A percentile compares a stretch with the other conserved stretches of the same genome.
Evolutionary conservation across 805 yeast genomes (phyloP).

Genomic region (Tetrapisispora phaffii): DNA sequence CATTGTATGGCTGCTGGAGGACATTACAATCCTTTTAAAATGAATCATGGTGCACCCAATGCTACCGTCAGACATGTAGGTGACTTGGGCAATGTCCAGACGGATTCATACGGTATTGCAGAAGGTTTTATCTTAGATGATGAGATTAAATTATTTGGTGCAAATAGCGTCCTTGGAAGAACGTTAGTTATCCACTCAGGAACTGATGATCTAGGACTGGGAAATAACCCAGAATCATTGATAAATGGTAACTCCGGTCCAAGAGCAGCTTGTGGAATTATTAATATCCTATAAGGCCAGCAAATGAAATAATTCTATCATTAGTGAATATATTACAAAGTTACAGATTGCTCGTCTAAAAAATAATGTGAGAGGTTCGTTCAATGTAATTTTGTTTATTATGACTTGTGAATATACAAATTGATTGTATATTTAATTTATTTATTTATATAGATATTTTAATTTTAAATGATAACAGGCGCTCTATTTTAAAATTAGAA

Average conservation of each 20-base stretch:
- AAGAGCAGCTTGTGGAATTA: conserved; percentile 98
- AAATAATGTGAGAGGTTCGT: not conserved
- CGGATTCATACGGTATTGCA: conserved; percentile 83
- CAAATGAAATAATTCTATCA: not conserved
- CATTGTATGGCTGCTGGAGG: conserved; percentile 99
- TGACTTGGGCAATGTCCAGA: conserved; percentile 88
- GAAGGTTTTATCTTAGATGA: conserved; percentile 77
- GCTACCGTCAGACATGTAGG: conserved; percentile 46
- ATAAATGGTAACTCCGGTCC: conserved; percentile 97
- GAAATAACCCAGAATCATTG: conserved; percentile 81
- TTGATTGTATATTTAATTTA: conserved; percentile 1
- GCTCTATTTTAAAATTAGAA: not conserved
- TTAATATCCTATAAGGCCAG: conserved; percentile 39
- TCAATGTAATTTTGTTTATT: not conserved
- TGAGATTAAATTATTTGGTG: conserved; percentile 73
- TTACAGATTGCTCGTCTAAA: no score
- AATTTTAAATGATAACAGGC: not conserved
- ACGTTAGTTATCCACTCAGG: conserved; percentile 92
- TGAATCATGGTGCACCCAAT: conserved; percentile 86
- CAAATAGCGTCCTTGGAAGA: conserved; percentile 84
- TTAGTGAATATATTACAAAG: no score
- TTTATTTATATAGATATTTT: not conserved
- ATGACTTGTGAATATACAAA: conserved; percentile 1
- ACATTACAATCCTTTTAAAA: conserved; percentile 84
- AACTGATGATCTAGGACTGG: conserved; percentile 87